phyloP scores from a whole-genome alignment of 2,329 filamentous ascomycete genomes.

The Colletotrichum eleusines region DNA sequence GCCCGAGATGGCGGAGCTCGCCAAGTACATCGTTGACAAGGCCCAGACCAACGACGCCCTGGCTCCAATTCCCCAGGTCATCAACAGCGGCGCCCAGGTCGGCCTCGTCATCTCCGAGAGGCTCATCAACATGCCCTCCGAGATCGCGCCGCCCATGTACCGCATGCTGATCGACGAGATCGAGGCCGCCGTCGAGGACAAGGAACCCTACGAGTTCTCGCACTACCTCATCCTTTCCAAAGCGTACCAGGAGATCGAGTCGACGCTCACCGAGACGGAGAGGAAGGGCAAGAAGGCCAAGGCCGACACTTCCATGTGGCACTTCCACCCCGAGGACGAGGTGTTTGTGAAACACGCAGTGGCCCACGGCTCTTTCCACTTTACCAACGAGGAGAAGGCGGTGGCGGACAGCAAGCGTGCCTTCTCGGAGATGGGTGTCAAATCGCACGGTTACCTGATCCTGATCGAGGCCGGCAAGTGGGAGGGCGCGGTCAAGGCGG shows the following conservation, averaged over 20 bases:
- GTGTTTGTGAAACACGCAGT: constrained; percentile 81
- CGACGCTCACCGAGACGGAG: constrained; percentile 75
- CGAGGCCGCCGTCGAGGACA: constrained; percentile 86
- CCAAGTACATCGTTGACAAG: constrained; percentile 75
- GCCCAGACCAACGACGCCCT: constrained; percentile 67
- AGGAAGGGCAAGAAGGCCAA: constrained; percentile 77
- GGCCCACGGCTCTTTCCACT: constrained; percentile 78
- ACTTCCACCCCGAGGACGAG: constrained; percentile 98
- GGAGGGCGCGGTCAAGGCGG: constrained; percentile 78
- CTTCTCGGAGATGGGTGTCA: constrained; percentile 93
- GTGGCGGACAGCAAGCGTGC: constrained; percentile 92
- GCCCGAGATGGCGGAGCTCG: constrained; percentile 77
- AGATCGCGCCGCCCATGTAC: constrained; percentile 94
- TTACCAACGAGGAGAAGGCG: constrained; percentile 83
- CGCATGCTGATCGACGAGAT: constrained; percentile 94
- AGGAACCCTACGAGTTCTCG: constrained; percentile 91
- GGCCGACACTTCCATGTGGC: constrained; percentile 75
- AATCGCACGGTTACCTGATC: constrained; percentile 85
- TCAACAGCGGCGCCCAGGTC: constrained; percentile 70
- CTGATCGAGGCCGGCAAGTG: constrained; percentile 87
- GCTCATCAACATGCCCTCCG: constrained; percentile 95
- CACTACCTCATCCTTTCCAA: constrained; percentile 94
- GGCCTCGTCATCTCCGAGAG: constrained; percentile 92
- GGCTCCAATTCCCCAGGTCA: constrained; percentile 66
- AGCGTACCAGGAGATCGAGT: constrained; percentile 90